Percentiles rank a stretch among this genome's conserved stretches.
phyloP scores from a whole-genome alignment of 148 eudicot genomes.

The Talinum fruticosum region DNA sequence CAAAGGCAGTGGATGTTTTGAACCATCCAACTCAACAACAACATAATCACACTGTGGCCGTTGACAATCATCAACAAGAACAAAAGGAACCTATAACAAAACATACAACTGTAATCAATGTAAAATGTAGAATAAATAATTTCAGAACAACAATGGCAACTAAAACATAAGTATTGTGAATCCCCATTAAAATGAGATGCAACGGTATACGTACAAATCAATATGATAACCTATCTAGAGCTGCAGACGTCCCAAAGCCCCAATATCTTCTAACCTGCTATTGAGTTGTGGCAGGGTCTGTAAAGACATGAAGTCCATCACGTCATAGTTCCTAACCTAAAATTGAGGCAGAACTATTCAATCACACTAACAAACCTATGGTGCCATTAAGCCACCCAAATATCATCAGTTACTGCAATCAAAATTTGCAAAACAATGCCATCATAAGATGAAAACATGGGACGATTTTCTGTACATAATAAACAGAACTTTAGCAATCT shows the following conservation, averaged over 20 bases:
- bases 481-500: too few species aligned
- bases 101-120: neutral
- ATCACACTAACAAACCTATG: neutral
- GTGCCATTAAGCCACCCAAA: neutral
- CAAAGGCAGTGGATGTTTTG: conserved; percentile 77
- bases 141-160: neutral
- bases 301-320: neutral
- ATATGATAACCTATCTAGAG: neutral
- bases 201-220: neutral
- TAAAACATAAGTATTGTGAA: too few species aligned
- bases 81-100: conserved; percentile 69
- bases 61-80: conserved; percentile 62
- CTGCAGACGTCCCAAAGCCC: neutral
- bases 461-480: neutral
- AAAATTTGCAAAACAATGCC: neutral
- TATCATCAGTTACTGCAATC: neutral
- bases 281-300: neutral
- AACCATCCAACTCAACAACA: conserved; percentile 75
- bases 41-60: conserved; percentile 55
- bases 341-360: neutral
- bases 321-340: neutral
- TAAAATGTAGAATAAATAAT: neutral
- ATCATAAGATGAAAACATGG: neutral
- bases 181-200: neutral
- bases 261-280: neutral